These are phyloP conservation scores for Quercus agrifolia DNA, from an alignment of 306 rosid genomes.

Conservation along the genomic window DNA sequence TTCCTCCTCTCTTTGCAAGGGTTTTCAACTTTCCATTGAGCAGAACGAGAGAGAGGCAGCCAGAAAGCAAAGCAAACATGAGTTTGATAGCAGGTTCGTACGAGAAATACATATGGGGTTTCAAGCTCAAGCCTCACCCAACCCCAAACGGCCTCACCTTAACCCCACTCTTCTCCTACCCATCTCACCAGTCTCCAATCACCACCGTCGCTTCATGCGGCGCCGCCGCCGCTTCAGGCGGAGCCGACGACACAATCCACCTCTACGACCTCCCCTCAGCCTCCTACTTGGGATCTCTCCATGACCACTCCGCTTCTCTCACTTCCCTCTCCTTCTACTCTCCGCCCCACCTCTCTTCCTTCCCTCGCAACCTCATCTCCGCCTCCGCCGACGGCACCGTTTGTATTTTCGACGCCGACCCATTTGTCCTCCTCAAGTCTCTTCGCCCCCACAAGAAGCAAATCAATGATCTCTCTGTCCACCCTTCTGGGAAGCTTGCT, in stretches of 20 bases:
- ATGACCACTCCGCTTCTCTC: slow-evolving; percentile 67
- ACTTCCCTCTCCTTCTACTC: slow-evolving; percentile 78
- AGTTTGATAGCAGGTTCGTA: slow-evolving; percentile 85
- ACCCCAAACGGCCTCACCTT: slow-evolving; percentile 36
- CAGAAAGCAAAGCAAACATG: slow-evolving; percentile 25
- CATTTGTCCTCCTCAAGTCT: slow-evolving; percentile 75
- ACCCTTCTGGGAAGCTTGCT: slow-evolving; percentile 78
- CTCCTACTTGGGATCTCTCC: slow-evolving; percentile 81
- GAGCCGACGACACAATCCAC: slow-evolving; percentile 81
- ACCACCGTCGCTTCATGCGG: slow-evolving; percentile 66
- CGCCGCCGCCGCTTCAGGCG: slow-evolving; percentile 84
- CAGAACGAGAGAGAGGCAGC: neutral
- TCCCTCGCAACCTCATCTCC: slow-evolving; percentile 90
- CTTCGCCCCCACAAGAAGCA: slow-evolving; percentile 55
- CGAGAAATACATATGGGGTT: slow-evolving; percentile 88
- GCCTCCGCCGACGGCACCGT: slow-evolving; percentile 69
- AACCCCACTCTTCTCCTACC: slow-evolving; percentile 72
- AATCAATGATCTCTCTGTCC: slow-evolving; percentile 75
- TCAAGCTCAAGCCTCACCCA: slow-evolving; percentile 46
- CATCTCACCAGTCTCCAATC: slow-evolving; percentile 77
- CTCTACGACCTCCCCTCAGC: slow-evolving; percentile 70
- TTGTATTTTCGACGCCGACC: slow-evolving; percentile 73
- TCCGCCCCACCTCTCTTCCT: slow-evolving; percentile 51
- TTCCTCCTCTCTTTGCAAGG: neutral
- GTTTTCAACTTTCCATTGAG: neutral